A percentile compares a stretch with the other conserved stretches of the same genome.
These are phyloP conservation scores for Mesembryanthemum crystallinum DNA, from an alignment of 148 eudicot species.

Conservation along the genomic window DNA sequence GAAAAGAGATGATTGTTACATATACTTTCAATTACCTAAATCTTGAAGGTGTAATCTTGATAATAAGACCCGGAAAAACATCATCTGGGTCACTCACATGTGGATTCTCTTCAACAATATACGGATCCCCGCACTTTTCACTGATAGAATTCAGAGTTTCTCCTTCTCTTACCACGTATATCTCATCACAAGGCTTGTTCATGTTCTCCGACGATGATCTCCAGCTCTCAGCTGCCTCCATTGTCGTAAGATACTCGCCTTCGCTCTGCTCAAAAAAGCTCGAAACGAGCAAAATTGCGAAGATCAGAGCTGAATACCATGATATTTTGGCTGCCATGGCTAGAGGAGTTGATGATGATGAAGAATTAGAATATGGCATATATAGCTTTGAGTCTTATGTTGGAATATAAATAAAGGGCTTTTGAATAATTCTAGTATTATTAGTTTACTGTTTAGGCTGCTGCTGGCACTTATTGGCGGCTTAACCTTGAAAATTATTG, in stretches of 20 bases:
- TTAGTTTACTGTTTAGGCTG: slow-evolving; percentile 4
- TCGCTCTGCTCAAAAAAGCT: slow-evolving; percentile 41
- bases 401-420: neutral
- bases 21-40: slow-evolving; percentile 16
- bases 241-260: neutral
- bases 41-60: slow-evolving; percentile 59
- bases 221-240: no score
- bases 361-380: neutral
- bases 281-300: slow-evolving; percentile 53
- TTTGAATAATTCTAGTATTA: neutral
- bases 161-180: slow-evolving; percentile 74
- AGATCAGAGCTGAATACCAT: slow-evolving; percentile 46
- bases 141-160: slow-evolving; percentile 69
- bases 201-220: no score
- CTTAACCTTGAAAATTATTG: no score
- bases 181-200: slow-evolving; percentile 54
- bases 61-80: slow-evolving; percentile 73
- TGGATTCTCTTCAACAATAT: slow-evolving; percentile 74
- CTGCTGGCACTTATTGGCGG: neutral
- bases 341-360: neutral
- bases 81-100: slow-evolving; percentile 83
- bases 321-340: slow-evolving; percentile 47
- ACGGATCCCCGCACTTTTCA: slow-evolving; percentile 82
- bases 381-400: no score
- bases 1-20: neutral